Evolutionary conservation across 495 filamentous ascomycete species (phyloP).

Genomic region (Podospora fimiseda): DNA sequence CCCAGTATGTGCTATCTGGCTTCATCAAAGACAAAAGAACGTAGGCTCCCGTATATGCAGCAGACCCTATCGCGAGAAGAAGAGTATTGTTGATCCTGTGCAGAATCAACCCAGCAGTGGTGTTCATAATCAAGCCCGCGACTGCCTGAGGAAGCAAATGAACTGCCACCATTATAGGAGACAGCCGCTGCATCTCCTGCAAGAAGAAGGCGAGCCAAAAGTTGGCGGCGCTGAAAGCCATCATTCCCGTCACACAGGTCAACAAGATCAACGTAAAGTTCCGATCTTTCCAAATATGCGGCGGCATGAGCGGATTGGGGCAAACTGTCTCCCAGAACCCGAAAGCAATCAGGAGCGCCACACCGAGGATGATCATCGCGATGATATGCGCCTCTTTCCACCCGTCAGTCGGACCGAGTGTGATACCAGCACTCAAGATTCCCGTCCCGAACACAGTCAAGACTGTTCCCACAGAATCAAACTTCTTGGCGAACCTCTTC

Average conservation of each 20-base stretch:
- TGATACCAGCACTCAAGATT: constrained; percentile 55
- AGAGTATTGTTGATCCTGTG: constrained; percentile 43
- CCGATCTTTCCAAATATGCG: constrained; percentile 47
- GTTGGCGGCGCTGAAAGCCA: constrained; percentile 41
- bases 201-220: constrained; percentile 55
- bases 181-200: constrained; percentile 46
- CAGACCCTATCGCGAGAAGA: constrained; percentile 43
- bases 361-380: constrained; percentile 53
- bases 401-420: constrained; percentile 44
- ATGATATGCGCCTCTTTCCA: constrained; percentile 58
- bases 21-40: constrained; percentile 38
- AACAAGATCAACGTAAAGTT: constrained; percentile 50
- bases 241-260: constrained; percentile 46
- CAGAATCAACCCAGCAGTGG: constrained; percentile 45
- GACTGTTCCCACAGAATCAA: constrained; percentile 57
- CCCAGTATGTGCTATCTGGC: constrained; percentile 47
- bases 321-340: constrained; percentile 53
- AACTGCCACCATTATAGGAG: constrained; percentile 46
- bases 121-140: constrained; percentile 43
- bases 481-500: constrained; percentile 42
- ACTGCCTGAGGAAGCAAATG: constrained; percentile 52
- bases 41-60: constrained; percentile 37
- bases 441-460: constrained; percentile 60
- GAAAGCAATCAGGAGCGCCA: constrained; percentile 50
- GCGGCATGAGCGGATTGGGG: constrained; percentile 48